Percentiles rank a stretch among this genome's conserved stretches.
These are phyloP conservation scores for Sarcodon sp. DNA, from an alignment of 768 basidiomycete species.

Conservation along the genomic window DNA sequence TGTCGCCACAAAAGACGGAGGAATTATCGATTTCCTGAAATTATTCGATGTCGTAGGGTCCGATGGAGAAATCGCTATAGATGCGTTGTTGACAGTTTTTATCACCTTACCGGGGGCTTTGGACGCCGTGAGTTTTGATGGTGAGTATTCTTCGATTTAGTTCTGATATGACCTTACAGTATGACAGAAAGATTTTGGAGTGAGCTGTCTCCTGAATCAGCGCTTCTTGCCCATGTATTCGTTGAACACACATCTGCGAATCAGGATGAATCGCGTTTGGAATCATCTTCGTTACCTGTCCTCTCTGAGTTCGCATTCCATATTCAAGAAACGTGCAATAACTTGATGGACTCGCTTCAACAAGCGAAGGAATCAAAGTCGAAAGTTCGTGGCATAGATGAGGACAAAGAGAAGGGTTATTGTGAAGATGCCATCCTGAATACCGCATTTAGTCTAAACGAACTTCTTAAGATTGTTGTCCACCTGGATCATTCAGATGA, in stretches of 20 bases:
- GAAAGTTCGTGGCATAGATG: constrained; percentile 6
- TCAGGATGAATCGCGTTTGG: constrained; percentile 22
- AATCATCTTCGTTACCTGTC: constrained; percentile 26
- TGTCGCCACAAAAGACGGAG: constrained; percentile 16
- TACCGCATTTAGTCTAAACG: constrained; percentile 26
- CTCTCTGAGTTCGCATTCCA: constrained; percentile 35
- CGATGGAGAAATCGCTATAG: constrained; percentile 17
- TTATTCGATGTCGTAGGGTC: constrained; percentile 10
- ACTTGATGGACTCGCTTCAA: constrained; percentile 20
- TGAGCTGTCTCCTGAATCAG: constrained; percentile 26
- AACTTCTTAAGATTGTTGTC: constrained; percentile 30
- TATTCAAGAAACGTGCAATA: constrained; percentile 31
- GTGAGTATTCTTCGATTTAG: constrained; percentile 12
- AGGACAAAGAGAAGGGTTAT: constrained; percentile 8
- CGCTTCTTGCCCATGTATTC: constrained; percentile 31
- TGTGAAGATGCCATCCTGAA: constrained; percentile 11
- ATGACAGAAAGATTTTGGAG: constrained; percentile 28
- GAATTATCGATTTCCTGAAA: constrained; percentile 17
- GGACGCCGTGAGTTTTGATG: constrained; percentile 24
- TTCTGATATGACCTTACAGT: not conserved
- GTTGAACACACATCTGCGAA: constrained; percentile 26
- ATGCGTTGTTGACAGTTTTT: constrained; percentile 29
- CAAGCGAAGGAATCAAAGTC: constrained; percentile 15
- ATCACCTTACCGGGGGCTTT: constrained; percentile 24
- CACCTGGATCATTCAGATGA: constrained; percentile 38